Percentiles rank a stretch among this genome's conserved stretches.
Evolutionary conservation across 2,329 filamentous ascomycete species (phyloP).

Genomic region (Periconia digitata): DNA sequence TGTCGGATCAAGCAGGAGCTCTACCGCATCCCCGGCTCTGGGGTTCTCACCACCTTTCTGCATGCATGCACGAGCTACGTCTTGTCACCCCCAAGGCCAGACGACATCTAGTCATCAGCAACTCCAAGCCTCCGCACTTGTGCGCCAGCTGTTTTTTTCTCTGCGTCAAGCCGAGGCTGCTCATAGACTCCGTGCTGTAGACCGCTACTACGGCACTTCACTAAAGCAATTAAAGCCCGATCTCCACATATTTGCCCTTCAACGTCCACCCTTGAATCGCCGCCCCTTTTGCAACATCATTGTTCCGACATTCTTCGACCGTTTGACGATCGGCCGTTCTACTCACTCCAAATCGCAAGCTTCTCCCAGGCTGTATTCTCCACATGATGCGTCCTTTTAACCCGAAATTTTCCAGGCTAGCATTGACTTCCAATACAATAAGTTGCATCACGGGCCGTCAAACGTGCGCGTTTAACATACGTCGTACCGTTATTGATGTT

Average conservation of each 20-base stretch:
- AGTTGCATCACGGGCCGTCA: background rate
- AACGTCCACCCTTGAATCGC: background rate
- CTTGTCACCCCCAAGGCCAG: background rate
- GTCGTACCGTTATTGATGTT: too few species aligned
- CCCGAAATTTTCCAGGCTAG: too few species aligned
- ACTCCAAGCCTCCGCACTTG: background rate
- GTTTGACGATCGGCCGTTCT: background rate
- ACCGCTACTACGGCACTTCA: background rate
- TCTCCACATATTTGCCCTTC: background rate
- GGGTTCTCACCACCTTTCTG: background rate
- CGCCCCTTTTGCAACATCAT: background rate
- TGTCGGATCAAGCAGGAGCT: background rate
- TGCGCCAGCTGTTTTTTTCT: background rate
- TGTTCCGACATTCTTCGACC: slow-evolving; percentile 1
- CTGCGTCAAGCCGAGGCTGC: background rate
- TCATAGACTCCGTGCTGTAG: background rate
- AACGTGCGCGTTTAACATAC: background rate
- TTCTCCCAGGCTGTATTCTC: background rate
- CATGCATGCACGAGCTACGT: too few species aligned
- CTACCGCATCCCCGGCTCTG: background rate
- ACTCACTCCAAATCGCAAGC: background rate
- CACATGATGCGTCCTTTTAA: too few species aligned
- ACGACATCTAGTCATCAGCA: background rate
- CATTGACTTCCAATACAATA: too few species aligned
- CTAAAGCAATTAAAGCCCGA: background rate